These are phyloP conservation scores for Fusarium globosum DNA, from an alignment of 2,329 filamentous ascomycete species.

Conservation along the genomic window DNA sequence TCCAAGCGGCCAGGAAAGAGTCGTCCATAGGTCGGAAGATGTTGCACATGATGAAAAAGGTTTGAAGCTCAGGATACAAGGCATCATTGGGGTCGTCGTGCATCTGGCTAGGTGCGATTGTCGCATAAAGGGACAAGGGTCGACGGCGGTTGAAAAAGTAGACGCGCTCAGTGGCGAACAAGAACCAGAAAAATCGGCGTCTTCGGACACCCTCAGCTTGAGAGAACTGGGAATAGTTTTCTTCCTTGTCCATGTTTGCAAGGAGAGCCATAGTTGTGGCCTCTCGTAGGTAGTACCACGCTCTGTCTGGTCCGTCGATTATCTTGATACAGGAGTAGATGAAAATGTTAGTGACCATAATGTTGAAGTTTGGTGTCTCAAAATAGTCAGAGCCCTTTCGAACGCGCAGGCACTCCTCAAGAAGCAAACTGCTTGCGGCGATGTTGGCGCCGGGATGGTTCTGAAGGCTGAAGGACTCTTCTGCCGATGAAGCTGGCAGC, in stretches of 20 bases:
- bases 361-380: conserved; percentile 66
- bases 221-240: conserved; percentile 69
- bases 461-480: conserved; percentile 67
- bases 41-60: conserved; percentile 70
- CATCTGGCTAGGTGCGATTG: conserved; percentile 72
- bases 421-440: conserved; percentile 71
- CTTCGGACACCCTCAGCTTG: conserved; percentile 70
- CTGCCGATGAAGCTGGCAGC: conserved; percentile 55
- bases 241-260: conserved; percentile 70
- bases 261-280: conserved; percentile 76
- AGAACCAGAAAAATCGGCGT: conserved; percentile 77
- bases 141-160: conserved; percentile 78
- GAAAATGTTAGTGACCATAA: conserved; percentile 80
- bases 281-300: conserved; percentile 84
- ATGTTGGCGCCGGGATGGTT: conserved; percentile 69
- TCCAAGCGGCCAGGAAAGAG: conserved; percentile 72
- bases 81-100: conserved; percentile 70
- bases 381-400: conserved; percentile 72
- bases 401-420: conserved; percentile 75
- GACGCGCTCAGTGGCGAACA: conserved; percentile 77
- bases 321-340: conserved; percentile 72
- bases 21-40: conserved; percentile 76
- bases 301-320: conserved; percentile 62
- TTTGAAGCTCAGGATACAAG: conserved; percentile 62
- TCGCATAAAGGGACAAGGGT: conserved; percentile 76